These are phyloP conservation scores for Dendrobium nobile DNA, from an alignment of 106 monocot genomes.

Conservation along the genomic window DNA sequence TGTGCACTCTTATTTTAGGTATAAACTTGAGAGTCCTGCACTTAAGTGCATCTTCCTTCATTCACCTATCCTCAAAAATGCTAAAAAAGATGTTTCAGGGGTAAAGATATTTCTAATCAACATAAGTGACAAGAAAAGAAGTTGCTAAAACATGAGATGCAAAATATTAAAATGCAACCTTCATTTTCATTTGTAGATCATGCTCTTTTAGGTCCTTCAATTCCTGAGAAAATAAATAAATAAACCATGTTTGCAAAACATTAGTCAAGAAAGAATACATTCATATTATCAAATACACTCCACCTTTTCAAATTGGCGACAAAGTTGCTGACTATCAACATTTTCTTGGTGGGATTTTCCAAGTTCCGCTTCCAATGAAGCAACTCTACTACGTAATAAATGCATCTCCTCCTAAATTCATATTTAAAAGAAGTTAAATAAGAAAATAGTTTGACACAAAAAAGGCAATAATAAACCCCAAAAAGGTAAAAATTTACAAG, in stretches of 20 bases:
- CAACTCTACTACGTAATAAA: constrained; percentile 51
- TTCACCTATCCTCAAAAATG: too few relatives aligned
- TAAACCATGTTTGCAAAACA: constrained; percentile 8
- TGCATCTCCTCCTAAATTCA: constrained; percentile 69
- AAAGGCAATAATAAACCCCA: background rate
- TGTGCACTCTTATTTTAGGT: too few relatives aligned
- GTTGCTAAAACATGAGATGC: background rate
- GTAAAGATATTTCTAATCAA: background rate
- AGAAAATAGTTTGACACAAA: constrained; percentile 1
- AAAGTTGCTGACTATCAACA: constrained; percentile 32
- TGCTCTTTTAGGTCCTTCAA: constrained; percentile 73
- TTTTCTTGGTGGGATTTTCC: too few relatives aligned
- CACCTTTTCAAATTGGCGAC: constrained; percentile 66
- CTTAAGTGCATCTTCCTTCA: too few relatives aligned
- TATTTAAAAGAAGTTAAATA: background rate
- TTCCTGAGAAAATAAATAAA: constrained; percentile 37
- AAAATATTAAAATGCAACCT: constrained; percentile 32
- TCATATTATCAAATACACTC: constrained; percentile 2
- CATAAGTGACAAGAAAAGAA: background rate
- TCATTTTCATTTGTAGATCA: constrained; percentile 66
- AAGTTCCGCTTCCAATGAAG: constrained; percentile 71
- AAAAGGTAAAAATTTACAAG: background rate
- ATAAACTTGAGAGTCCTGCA: too few relatives aligned
- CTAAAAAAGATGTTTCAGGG: background rate
- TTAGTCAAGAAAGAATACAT: constrained; percentile 1